These are phyloP conservation scores for Dittrichia graveolens DNA, from an alignment of 129 eudicot genomes.

Conservation along the genomic window DNA sequence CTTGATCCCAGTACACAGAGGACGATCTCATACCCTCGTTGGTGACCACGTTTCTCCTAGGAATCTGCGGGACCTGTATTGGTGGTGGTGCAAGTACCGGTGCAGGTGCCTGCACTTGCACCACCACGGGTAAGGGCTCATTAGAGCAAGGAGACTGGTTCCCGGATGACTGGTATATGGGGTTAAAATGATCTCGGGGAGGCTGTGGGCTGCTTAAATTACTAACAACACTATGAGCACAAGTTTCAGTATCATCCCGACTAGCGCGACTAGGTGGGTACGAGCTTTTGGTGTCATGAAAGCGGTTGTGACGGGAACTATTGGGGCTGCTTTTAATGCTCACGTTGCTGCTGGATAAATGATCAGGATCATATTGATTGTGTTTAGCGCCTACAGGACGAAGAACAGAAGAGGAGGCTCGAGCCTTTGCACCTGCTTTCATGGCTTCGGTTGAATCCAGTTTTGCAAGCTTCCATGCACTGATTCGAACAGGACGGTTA, in stretches of 20 bases:
- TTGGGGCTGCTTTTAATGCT: slow-evolving; percentile 80
- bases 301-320: slow-evolving; percentile 51
- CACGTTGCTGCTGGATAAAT: slow-evolving; percentile 62
- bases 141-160: slow-evolving; percentile 72
- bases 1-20: slow-evolving; percentile 80
- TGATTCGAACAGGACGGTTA: slow-evolving; percentile 73
- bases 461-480: slow-evolving; percentile 91
- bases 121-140: slow-evolving; percentile 26
- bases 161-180: slow-evolving; percentile 71
- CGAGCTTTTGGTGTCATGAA: slow-evolving; percentile 62
- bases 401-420: slow-evolving; percentile 82
- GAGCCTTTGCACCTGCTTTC: slow-evolving; percentile 90
- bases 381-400: slow-evolving; percentile 67
- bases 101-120: not conserved
- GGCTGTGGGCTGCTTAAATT: slow-evolving; percentile 77
- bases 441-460: slow-evolving; percentile 76
- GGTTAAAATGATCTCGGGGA: slow-evolving; percentile 60
- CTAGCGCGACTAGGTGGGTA: slow-evolving; percentile 86
- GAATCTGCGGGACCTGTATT: slow-evolving; percentile 32
- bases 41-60: slow-evolving; percentile 44
- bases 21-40: slow-evolving; percentile 48
- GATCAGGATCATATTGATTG: slow-evolving; percentile 59
- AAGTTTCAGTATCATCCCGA: slow-evolving; percentile 70
- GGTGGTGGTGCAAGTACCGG: slow-evolving; percentile 21
- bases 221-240: slow-evolving; percentile 60